These are phyloP conservation scores for Gossypium schwendimanii DNA, from an alignment of 441 rosid species.

Conservation along the genomic window DNA sequence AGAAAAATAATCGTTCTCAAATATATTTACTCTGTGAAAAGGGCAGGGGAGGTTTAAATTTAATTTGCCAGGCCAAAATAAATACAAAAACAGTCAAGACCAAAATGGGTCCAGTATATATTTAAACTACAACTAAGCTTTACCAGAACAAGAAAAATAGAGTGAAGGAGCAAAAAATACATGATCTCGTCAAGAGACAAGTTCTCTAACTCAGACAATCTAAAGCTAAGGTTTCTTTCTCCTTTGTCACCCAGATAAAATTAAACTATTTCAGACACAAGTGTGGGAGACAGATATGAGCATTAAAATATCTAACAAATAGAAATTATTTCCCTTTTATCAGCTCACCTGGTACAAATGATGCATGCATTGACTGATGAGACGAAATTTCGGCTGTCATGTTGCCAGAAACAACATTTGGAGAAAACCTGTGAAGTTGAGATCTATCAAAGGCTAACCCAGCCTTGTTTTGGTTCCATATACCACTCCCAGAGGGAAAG, in stretches of 20 bases:
- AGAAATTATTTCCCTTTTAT: neutral
- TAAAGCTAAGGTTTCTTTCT: neutral
- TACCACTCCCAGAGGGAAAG: conserved; percentile 29
- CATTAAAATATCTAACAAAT: conserved; percentile 5
- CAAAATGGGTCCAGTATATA: neutral
- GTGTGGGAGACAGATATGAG: neutral
- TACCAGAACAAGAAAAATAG: neutral
- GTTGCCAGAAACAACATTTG: conserved; percentile 33
- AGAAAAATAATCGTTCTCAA: conserved; percentile 2
- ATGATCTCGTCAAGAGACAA: conserved; percentile 3
- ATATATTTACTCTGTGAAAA: neutral
- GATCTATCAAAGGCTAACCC: conserved; percentile 43
- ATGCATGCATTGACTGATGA: conserved; percentile 34
- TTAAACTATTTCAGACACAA: neutral
- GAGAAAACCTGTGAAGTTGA: conserved; percentile 49
- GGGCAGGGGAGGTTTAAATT: neutral
- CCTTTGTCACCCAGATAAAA: neutral
- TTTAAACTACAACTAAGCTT: neutral
- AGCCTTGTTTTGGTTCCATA: conserved; percentile 44
- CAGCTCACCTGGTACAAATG: conserved; percentile 37
- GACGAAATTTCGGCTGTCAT: conserved; percentile 29
- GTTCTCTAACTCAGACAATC: conserved; percentile 4
- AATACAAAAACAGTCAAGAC: conserved; percentile 3
- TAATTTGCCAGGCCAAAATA: neutral
- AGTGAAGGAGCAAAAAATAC: neutral